Evolutionary conservation across 129 eudicot species (phyloP), one percentile per base, ranked within the genome.

Genomic region (Smallanthus sonchifolius): DNA sequence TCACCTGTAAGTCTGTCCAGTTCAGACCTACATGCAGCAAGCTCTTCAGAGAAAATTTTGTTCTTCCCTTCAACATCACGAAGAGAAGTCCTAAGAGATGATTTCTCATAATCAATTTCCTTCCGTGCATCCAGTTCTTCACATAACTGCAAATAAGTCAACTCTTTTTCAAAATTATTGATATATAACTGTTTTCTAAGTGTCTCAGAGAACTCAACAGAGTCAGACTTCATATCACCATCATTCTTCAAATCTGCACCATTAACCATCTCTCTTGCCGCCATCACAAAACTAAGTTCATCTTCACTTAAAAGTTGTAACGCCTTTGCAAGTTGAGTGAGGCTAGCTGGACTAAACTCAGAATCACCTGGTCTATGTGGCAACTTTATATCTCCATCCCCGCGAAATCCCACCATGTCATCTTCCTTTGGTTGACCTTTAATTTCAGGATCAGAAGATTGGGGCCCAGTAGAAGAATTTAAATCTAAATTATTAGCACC

Each of bases 111-210:
- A 63, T 77, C 80, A 78, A 74, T 51, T 75, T 81, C 83, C 30
- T n/a, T 57, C 54, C 66, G 82, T 34, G 38, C 54, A 44, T 81
- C 75, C 32, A 60, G 36, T 56, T 86, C 77, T 79, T 89, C 96
- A 65, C 62, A 52, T 42, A 87, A 84, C 83, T 86, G 91, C 72
- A 87, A 45, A 67, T 75, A 80, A 69, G 77, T 73, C 54, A 88
- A 69, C 73, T 94, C 91, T 70, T 88, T 88, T n/a, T 72, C 84
- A 67, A 83, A 37, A 79, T 65, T 81, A 40, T 81, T 79, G 65
- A 86, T 36, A 75, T 88, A 94, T 51, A 90, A 60, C 42, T 90
- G 92, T 49, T 93, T 89, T 45, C 73, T 82, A 32, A 93, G 80
- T 75, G 72, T 80, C 83, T 88, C 91, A 17, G 70, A 67, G 48